A percentile compares a stretch with the other conserved stretches of the same genome.
Conservation (phyloP, 1,139 yeast genomes). For the Kurtzmaniella quercitrusa region DNA sequence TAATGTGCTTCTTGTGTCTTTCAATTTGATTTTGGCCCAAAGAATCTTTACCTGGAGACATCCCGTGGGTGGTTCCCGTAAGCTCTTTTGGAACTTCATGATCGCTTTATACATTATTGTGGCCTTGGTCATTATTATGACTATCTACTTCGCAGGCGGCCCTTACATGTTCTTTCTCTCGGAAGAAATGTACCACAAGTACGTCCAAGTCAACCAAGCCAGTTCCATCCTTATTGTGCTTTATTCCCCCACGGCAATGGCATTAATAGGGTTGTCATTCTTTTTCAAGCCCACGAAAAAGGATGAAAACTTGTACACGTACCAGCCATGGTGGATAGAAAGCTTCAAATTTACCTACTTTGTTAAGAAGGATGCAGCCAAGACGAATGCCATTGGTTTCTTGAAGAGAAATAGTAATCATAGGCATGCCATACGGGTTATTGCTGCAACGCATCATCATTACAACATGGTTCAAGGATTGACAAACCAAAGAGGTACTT, state of each 20-base stretch:
- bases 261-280: conserved; percentile 49
- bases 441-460: conserved; percentile 45
- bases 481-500: conserved; percentile 39
- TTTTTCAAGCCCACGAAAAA: conserved; percentile 52
- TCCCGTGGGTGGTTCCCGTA: conserved; percentile 66
- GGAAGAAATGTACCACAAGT: conserved; percentile 40
- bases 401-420: conserved; percentile 46
- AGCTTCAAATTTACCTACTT: conserved; percentile 53
- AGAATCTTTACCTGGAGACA: conserved; percentile 80
- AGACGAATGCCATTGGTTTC: conserved; percentile 48
- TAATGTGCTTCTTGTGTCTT: conserved; percentile 50
- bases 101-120: conserved; percentile 50
- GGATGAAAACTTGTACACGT: conserved; percentile 53
- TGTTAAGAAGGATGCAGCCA: conserved; percentile 45
- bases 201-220: conserved; percentile 55
- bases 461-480: conserved; percentile 40
- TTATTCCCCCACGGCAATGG: conserved; percentile 53
- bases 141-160: conserved; percentile 60
- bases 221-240: conserved; percentile 54
- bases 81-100: conserved; percentile 54
- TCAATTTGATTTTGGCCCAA: conserved; percentile 68
- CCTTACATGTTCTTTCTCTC: conserved; percentile 61
- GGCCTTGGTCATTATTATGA: conserved; percentile 56
- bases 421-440: conserved; percentile 48
- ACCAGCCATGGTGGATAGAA: conserved; percentile 81